These are phyloP conservation scores for Pinus taeda DNA, from an alignment of 75 land plant genomes.

Conservation along the genomic window DNA sequence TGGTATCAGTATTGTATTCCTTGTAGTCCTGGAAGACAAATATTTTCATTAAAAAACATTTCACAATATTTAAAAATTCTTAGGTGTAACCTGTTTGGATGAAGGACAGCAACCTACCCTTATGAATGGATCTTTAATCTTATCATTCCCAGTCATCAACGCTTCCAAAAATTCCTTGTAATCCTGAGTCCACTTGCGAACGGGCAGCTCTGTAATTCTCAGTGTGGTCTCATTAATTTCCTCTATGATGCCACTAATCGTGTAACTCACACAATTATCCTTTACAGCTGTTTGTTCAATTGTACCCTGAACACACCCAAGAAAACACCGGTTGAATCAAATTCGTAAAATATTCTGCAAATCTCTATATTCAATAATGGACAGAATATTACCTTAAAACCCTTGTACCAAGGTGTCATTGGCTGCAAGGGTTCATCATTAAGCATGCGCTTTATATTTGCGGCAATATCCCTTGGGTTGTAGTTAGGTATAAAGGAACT, in stretches of 20 bases:
- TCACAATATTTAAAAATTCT: constrained; percentile 11
- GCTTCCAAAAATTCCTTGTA: constrained; percentile 86
- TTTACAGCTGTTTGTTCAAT: constrained; percentile 80
- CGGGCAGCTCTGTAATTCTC: constrained; percentile 80
- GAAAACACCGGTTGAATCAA: not conserved
- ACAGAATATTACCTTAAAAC: constrained; percentile 58
- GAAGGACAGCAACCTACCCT: constrained; percentile 35
- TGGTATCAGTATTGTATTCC: constrained; percentile 53
- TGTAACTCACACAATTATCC: constrained; percentile 69
- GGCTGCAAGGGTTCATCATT: constrained; percentile 71
- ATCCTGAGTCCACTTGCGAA: constrained; percentile 93
- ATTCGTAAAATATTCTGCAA: not conserved
- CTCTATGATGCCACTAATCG: constrained; percentile 75
- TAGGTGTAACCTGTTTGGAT: not conserved
- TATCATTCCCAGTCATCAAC: constrained; percentile 48
- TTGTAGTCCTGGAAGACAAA: constrained; percentile 55
- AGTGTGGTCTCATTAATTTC: constrained; percentile 75
- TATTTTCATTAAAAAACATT: not conserved
- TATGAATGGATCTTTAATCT: constrained; percentile 85
- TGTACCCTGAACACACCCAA: constrained; percentile 43
- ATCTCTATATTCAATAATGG: not conserved
- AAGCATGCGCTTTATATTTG: constrained; percentile 67
- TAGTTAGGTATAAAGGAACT: constrained; percentile 95
- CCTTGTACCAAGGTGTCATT: constrained; percentile 99
- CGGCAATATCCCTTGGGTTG: constrained; percentile 88